Evolutionary conservation across 352 stramenopile genomes (phyloP).

Genomic region (Pythium rhizo-oryzae): DNA sequence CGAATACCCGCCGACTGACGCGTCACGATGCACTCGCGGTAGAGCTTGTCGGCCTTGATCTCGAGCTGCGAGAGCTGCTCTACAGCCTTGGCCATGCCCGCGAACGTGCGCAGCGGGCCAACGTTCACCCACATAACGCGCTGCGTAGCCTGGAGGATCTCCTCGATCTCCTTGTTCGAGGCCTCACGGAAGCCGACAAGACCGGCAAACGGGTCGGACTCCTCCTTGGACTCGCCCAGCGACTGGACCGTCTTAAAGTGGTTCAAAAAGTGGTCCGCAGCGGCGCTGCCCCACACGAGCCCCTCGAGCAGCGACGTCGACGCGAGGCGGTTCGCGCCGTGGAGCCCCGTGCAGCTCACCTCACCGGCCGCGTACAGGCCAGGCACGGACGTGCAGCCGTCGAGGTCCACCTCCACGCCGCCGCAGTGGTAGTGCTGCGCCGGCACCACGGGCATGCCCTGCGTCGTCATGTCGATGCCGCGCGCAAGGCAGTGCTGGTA

Average conservation of each 20-base stretch:
- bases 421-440: constrained; percentile 96
- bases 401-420: constrained; percentile 90
- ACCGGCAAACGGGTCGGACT: constrained; percentile 43
- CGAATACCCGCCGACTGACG: constrained; percentile 82
- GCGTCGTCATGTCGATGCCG: constrained; percentile 91
- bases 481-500: constrained; percentile 74
- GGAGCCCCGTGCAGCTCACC: constrained; percentile 93
- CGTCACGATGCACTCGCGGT: constrained; percentile 61
- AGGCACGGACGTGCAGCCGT: constrained; percentile 79
- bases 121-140: constrained; percentile 95
- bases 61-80: constrained; percentile 83
- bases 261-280: constrained; percentile 76
- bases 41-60: constrained; percentile 79
- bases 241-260: constrained; percentile 30
- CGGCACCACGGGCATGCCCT: constrained; percentile 90
- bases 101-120: constrained; percentile 84
- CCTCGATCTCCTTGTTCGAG: constrained; percentile 54
- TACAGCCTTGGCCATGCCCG: constrained; percentile 77
- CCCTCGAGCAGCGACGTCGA: constrained; percentile 94
- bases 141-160: constrained; percentile 65
- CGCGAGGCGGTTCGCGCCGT: constrained; percentile 94
- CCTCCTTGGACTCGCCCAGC: constrained; percentile 18
- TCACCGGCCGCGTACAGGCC: constrained; percentile 93
- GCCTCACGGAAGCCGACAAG: constrained; percentile 52
- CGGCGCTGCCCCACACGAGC: constrained; percentile 92